Evolutionary conservation across 805 yeast genomes (phyloP).

Genomic region (Schizosaccharomyces osmophilus): DNA sequence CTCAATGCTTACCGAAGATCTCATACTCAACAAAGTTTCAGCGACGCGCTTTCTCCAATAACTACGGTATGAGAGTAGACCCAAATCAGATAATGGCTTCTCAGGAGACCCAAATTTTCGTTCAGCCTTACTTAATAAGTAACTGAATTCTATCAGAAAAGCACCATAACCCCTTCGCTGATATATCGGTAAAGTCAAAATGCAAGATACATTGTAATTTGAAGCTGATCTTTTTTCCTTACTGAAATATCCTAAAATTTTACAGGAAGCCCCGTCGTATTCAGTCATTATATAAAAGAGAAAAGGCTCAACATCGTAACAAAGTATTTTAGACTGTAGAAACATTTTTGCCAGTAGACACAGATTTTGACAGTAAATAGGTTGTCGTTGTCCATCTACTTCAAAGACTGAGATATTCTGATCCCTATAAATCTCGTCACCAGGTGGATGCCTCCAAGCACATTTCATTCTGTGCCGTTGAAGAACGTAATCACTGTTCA

Average conservation of each 20-base stretch:
- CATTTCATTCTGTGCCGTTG: conserved; percentile 62
- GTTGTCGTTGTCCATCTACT: conserved; percentile 70
- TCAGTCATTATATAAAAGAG: conserved; percentile 69
- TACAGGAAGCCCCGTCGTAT: conserved; percentile 29
- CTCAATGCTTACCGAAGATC: conserved; percentile 23
- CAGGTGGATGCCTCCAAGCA: conserved; percentile 54
- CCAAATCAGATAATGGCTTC: conserved; percentile 73
- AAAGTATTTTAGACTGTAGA: conserved; percentile 71
- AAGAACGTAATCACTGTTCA: conserved; percentile 39
- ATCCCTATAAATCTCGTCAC: conserved; percentile 69
- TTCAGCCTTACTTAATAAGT: conserved; percentile 50
- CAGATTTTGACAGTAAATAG: conserved; percentile 61
- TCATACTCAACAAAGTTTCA: conserved; percentile 16
- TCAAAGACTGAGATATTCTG: conserved; percentile 56
- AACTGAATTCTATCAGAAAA: conserved; percentile 71
- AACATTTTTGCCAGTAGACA: conserved; percentile 77
- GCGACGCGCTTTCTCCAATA: conserved; percentile 62
- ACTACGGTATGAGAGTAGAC: conserved; percentile 59
- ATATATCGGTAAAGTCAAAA: conserved; percentile 64
- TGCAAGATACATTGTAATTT: conserved; percentile 70
- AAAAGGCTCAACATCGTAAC: conserved; percentile 89
- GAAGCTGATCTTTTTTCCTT: conserved; percentile 42
- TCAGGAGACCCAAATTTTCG: conserved; percentile 79
- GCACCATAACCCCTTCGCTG: conserved; percentile 80
- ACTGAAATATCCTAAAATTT: conserved; percentile 83